Evolutionary conservation across 2,329 filamentous ascomycete genomes (phyloP).

Genomic region (Diplodia scrobiculata): DNA sequence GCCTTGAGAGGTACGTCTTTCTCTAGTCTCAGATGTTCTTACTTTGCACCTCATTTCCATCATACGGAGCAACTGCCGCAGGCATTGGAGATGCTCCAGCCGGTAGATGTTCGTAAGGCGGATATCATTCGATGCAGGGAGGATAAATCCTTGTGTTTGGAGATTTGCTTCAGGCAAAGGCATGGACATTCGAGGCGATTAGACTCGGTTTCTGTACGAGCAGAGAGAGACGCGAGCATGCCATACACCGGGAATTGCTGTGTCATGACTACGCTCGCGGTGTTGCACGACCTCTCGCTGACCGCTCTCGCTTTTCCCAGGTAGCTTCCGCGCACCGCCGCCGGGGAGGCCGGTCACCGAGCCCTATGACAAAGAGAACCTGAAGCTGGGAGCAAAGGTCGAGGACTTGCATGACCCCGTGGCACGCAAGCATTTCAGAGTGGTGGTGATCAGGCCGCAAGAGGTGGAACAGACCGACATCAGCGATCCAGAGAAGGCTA

Average conservation of each 20-base stretch:
- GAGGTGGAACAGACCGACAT: slow-evolving; percentile 76
- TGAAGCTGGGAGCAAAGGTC: slow-evolving; percentile 64
- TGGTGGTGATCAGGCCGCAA: slow-evolving; percentile 81
- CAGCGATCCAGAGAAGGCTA: slow-evolving; percentile 63
- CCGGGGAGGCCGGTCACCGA: slow-evolving; percentile 52
- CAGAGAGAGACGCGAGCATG: slow-evolving; percentile 11
- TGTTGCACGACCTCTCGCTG: slow-evolving; percentile 45
- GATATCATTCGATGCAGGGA: slow-evolving; percentile 17
- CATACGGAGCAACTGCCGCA: neutral
- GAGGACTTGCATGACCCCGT: slow-evolving; percentile 69
- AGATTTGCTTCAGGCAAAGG: neutral
- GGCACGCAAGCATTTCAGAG: slow-evolving; percentile 75
- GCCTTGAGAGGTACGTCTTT: slow-evolving; percentile 65
- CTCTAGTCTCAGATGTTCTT: neutral
- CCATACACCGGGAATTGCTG: slow-evolving; percentile 11
- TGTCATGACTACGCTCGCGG: neutral
- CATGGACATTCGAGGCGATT: slow-evolving; percentile 20
- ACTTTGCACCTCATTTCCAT: slow-evolving; percentile 2
- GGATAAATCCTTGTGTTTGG: neutral
- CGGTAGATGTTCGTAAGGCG: neutral
- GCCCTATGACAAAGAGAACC: slow-evolving; percentile 49
- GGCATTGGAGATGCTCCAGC: neutral
- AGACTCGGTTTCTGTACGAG: slow-evolving; percentile 2
- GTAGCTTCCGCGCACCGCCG: slow-evolving; percentile 63
- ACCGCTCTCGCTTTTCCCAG: slow-evolving; percentile 49